Evolutionary conservation across 2,329 filamentous ascomycete genomes (phyloP).

Genomic region (Alternaria sp.): DNA sequence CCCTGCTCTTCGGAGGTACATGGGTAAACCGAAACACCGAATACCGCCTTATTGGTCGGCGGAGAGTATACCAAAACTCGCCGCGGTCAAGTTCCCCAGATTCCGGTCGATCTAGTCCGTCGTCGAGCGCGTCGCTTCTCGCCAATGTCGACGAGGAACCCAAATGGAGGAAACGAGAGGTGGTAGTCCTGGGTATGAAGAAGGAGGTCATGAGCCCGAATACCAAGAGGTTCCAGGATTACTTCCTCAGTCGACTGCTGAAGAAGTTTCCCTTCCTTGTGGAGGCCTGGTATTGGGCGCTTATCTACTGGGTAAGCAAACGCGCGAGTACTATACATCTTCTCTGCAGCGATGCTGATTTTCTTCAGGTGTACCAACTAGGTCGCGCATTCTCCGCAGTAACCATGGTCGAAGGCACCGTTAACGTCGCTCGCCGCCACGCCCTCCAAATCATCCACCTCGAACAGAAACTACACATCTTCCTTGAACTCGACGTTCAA

Average conservation of each 20-base stretch:
- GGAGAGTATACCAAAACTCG: slow-evolving; percentile 25
- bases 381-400: slow-evolving; percentile 74
- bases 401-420: slow-evolving; percentile 70
- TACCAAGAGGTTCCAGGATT: slow-evolving; percentile 64
- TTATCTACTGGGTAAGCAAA: slow-evolving; percentile 74
- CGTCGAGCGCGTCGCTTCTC: slow-evolving; percentile 52
- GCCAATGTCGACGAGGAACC: slow-evolving; percentile 47
- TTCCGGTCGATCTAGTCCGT: slow-evolving; percentile 50
- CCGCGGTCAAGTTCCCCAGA: slow-evolving; percentile 50
- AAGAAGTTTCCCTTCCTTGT: slow-evolving; percentile 73
- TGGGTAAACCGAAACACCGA: slow-evolving; percentile 64
- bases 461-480: slow-evolving; percentile 70
- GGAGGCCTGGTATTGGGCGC: slow-evolving; percentile 78
- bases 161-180: slow-evolving; percentile 58
- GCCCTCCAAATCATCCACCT: slow-evolving; percentile 70
- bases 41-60: slow-evolving; percentile 44
- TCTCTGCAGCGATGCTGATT: not conserved
- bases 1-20: slow-evolving; percentile 66
- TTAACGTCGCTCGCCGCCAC: slow-evolving; percentile 71
- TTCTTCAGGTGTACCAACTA: slow-evolving; percentile 71
- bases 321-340: not conserved
- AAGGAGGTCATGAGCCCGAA: slow-evolving; percentile 65
- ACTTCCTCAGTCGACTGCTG: slow-evolving; percentile 68
- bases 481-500: slow-evolving; percentile 70
- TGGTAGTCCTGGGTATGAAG: slow-evolving; percentile 55